Conservation (phyloP, 73 alveolate species). For the Paramecium caudatum region DNA sequence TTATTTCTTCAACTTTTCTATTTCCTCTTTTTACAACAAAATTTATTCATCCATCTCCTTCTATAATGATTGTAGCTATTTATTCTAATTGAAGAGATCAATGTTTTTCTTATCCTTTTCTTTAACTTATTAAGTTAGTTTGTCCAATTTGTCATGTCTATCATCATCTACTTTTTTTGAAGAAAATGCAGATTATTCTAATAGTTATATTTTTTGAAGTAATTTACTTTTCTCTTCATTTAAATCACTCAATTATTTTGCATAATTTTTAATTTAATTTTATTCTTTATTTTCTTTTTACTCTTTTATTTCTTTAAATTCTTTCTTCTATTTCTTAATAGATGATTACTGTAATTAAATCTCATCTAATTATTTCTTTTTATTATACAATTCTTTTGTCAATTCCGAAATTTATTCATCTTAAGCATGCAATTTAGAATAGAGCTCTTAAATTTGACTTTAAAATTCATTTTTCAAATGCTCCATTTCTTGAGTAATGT, state of each 20-base stretch:
- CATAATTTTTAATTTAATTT: neutral
- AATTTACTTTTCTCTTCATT: constrained; percentile 55
- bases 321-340: constrained; percentile 2
- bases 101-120: constrained; percentile 59
- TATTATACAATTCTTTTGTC: neutral
- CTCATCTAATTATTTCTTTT: constrained; percentile 29
- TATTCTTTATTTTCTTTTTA: neutral
- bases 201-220: neutral
- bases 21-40: neutral
- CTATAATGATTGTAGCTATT: neutral
- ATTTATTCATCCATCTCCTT: constrained; percentile 49
- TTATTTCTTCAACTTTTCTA: constrained; percentile 42
- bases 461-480: neutral
- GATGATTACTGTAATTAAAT: neutral
- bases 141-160: constrained; percentile 24
- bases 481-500: constrained; percentile 8
- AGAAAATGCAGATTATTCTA: constrained; percentile 14
- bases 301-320: too few relatives aligned
- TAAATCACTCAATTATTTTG: constrained; percentile 3
- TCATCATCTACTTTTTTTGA: neutral
- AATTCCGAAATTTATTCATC: constrained; percentile 32
- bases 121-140: neutral
- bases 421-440: neutral
- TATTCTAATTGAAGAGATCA: constrained; percentile 38
- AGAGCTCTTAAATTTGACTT: neutral